A percentile compares a stretch with the other conserved stretches of the same genome.
These are phyloP conservation scores for Kockiozyma suomiensis DNA, from an alignment of 805 yeast genomes.

Conservation along the genomic window DNA sequence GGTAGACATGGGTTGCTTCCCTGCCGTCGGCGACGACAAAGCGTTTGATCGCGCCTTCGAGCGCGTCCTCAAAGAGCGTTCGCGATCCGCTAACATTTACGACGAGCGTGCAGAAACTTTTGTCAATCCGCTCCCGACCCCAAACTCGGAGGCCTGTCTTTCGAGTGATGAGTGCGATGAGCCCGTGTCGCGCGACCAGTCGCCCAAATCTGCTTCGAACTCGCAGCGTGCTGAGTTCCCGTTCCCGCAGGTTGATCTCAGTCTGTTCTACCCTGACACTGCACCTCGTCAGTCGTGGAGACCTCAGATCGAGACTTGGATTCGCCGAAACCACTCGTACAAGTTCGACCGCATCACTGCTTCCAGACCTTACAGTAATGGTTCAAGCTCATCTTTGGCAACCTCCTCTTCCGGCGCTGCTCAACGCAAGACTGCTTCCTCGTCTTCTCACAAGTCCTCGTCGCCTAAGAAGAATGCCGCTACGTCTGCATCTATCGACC, in stretches of 20 bases:
- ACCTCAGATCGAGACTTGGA: slow-evolving; percentile 45
- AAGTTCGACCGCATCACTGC: slow-evolving; percentile 31
- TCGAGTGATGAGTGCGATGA: slow-evolving; percentile 27
- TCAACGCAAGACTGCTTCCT: slow-evolving; percentile 8
- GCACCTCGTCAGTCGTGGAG: slow-evolving; percentile 45
- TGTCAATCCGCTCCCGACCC: slow-evolving; percentile 22
- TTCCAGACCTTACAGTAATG: slow-evolving; percentile 17
- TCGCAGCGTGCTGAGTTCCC: slow-evolving; percentile 20
- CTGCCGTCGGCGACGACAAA: slow-evolving; percentile 19
- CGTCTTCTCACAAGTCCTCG: not conserved
- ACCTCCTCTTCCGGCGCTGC: not conserved
- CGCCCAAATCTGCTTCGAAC: not conserved
- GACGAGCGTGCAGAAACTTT: slow-evolving; percentile 6
- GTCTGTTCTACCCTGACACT: slow-evolving; percentile 44
- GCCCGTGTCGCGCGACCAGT: not conserved
- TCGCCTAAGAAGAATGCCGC: slow-evolving; percentile 6
- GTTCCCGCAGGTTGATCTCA: slow-evolving; percentile 20
- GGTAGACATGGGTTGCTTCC: slow-evolving; percentile 22
- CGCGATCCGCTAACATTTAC: not conserved
- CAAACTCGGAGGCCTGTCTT: slow-evolving; percentile 27
- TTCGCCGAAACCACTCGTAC: slow-evolving; percentile 41
- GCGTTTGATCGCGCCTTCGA: slow-evolving; percentile 27
- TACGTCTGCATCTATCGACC: not conserved
- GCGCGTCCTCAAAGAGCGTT: slow-evolving; percentile 23
- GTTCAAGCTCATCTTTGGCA: not conserved